Conservation (phyloP, 495 filamentous ascomycete genomes). For the Xylaria flabelliformis region DNA sequence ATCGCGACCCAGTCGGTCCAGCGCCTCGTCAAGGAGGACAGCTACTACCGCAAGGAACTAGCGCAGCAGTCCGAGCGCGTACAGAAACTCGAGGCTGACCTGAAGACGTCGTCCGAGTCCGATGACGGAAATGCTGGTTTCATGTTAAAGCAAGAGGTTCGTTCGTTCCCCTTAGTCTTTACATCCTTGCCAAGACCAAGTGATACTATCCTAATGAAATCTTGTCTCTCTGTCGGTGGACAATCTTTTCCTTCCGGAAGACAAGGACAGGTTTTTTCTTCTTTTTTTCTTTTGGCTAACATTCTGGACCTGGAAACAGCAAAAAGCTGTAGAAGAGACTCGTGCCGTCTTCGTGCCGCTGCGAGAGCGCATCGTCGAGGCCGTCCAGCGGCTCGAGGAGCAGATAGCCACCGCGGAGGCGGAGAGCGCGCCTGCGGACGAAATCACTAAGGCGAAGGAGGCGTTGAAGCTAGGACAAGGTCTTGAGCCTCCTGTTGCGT, state of each 20-base stretch:
- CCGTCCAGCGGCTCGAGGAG: slow-evolving; percentile 72
- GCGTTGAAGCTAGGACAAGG: slow-evolving; percentile 50
- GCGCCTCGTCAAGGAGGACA: slow-evolving; percentile 90
- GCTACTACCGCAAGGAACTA: slow-evolving; percentile 85
- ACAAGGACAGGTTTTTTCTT: not conserved
- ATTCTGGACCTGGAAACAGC: slow-evolving; percentile 53
- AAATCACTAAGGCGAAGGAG: slow-evolving; percentile 66
- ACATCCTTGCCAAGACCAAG: not conserved
- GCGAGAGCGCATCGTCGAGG: slow-evolving; percentile 66
- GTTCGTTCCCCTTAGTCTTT: no score
- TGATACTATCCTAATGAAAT: not conserved
- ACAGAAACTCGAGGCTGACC: slow-evolving; percentile 66
- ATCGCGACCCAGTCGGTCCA: slow-evolving; percentile 76
- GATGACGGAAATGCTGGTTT: slow-evolving; percentile 73
- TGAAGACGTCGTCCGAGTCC: slow-evolving; percentile 42
- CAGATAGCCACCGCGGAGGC: slow-evolving; percentile 59
- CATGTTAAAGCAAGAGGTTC: slow-evolving; percentile 82
- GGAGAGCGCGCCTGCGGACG: slow-evolving; percentile 64
- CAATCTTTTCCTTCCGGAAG: not conserved
- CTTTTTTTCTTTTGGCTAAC: no score
- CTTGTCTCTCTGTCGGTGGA: not conserved
- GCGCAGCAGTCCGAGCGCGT: slow-evolving; percentile 73
- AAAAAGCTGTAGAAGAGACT: slow-evolving; percentile 79
- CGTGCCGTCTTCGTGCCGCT: slow-evolving; percentile 76
- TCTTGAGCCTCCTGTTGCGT: slow-evolving; percentile 43